phyloP scores from a whole-genome alignment of 2,329 filamentous ascomycete genomes.

The Tolypocladium tundrense region DNA sequence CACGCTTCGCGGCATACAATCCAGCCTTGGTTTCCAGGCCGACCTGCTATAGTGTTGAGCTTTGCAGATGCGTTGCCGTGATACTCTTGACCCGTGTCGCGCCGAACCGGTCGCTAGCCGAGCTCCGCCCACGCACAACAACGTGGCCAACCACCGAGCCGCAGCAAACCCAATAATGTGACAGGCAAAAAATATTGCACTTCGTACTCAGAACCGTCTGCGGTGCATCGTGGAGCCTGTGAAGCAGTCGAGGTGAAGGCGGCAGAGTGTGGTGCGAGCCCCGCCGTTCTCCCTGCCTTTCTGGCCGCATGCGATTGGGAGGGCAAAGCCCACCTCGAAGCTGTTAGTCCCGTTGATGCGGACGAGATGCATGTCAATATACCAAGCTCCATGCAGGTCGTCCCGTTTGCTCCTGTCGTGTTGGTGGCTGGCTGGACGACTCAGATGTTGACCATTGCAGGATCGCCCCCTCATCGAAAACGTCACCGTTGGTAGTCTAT shows the following conservation, averaged over 20 bases:
- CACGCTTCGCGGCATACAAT: too few species aligned
- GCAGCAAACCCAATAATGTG: not conserved
- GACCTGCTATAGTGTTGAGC: too few species aligned
- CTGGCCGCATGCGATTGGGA: not conserved
- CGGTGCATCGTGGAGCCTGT: not conserved
- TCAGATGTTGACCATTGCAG: not conserved
- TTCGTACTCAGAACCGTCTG: not conserved
- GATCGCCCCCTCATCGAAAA: not conserved
- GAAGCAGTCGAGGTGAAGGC: not conserved
- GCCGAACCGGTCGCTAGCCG: not conserved
- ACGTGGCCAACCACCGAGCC: not conserved
- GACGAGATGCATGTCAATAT: not conserved
- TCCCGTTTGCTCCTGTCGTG: not conserved
- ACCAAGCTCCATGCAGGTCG: not conserved
- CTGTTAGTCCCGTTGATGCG: not conserved
- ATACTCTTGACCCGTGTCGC: not conserved
- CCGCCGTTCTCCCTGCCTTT: not conserved
- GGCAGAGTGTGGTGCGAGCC: not conserved
- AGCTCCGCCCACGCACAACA: not conserved
- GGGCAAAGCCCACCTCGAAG: not conserved
- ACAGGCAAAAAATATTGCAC: not conserved
- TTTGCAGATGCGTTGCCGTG: not conserved
- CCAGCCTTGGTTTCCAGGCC: not conserved
- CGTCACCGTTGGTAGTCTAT: not conserved
- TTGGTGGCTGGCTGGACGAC: not conserved